These are phyloP conservation scores for Boletellus sp. DNA, from an alignment of 768 basidiomycete genomes.

Conservation along the genomic window DNA sequence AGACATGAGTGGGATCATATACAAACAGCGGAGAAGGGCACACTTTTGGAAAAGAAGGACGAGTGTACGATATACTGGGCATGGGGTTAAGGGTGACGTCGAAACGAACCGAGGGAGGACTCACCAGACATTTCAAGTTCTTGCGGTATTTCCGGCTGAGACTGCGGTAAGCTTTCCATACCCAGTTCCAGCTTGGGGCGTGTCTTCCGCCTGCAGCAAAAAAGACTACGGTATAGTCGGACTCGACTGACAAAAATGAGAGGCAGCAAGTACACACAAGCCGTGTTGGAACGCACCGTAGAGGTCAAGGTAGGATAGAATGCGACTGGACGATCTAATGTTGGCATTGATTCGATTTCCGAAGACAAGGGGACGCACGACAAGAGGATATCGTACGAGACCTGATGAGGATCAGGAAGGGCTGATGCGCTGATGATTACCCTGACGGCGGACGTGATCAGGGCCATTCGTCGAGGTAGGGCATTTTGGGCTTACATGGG, in stretches of 20 bases:
- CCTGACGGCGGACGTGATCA: constrained; percentile 41
- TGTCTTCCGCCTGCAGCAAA: constrained; percentile 76
- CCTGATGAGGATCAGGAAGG: constrained; percentile 71
- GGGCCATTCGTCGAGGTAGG: not conserved
- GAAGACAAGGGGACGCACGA: constrained; percentile 45
- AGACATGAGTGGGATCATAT: constrained; percentile 8
- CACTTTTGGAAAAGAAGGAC: constrained; percentile 85
- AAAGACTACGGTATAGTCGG: constrained; percentile 85
- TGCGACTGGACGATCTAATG: constrained; percentile 46
- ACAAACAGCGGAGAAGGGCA: constrained; percentile 17
- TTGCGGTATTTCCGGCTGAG: constrained; percentile 82
- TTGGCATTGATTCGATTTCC: constrained; percentile 1
- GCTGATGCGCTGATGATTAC: constrained; percentile 81
- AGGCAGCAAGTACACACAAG: too few species aligned
- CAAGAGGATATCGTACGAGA: constrained; percentile 75
- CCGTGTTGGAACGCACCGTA: constrained; percentile 52
- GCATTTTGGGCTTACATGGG: constrained; percentile 61
- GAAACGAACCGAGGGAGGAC: constrained; percentile 20
- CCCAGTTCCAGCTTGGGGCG: constrained; percentile 83
- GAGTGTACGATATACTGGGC: constrained; percentile 81
- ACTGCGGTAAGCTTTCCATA: constrained; percentile 86
- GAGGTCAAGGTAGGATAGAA: constrained; percentile 74
- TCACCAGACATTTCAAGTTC: constrained; percentile 77
- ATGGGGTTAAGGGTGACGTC: constrained; percentile 7
- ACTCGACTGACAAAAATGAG: constrained; percentile 57